Percentiles rank a stretch among this genome's conserved stretches.
These are phyloP conservation scores for Lotmaria passim DNA, from an alignment of 208 protist species.

Conservation along the genomic window DNA sequence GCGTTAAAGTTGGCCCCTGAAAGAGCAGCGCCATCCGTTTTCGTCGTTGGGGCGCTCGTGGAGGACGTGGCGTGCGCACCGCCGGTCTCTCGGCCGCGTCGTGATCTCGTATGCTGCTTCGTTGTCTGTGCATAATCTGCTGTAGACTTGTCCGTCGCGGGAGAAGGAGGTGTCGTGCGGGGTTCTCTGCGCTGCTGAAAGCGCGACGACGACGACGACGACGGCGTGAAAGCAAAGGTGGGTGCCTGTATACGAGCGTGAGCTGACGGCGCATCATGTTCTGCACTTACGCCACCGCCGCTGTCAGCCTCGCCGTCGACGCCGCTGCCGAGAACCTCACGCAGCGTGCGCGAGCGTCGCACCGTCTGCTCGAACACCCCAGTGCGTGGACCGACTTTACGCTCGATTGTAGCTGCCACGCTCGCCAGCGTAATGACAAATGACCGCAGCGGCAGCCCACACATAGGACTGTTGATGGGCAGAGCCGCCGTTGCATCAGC, in stretches of 20 bases:
- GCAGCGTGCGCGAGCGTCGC: background rate
- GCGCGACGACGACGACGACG: background rate
- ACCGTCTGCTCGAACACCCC: slow-evolving; percentile 5
- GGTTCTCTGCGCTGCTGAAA: slow-evolving; percentile 1
- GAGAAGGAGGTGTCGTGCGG: background rate
- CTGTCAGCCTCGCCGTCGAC: background rate
- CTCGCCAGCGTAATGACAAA: slow-evolving; percentile 17
- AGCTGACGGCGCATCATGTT: too few species aligned
- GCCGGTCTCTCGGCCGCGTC: too few species aligned
- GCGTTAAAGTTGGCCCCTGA: slow-evolving; percentile 23
- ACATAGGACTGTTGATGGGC: background rate
- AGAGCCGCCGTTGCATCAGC: background rate
- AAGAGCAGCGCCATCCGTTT: background rate
- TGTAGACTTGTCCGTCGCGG: too few species aligned
- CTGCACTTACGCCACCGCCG: background rate
- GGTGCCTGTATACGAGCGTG: too few species aligned
- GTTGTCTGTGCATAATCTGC: background rate
- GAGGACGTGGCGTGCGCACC: too few species aligned
- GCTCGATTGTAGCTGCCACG: slow-evolving; percentile 6
- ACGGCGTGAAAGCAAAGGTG: too few species aligned
- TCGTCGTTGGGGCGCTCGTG: background rate
- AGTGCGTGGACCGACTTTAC: slow-evolving; percentile 6
- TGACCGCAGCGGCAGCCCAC: slow-evolving; percentile 11
- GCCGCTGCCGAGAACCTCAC: background rate
- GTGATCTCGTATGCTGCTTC: too few species aligned